Evolutionary conservation across 2,329 filamentous ascomycete species (phyloP).

Genomic region (Zymoseptoria tritici): DNA sequence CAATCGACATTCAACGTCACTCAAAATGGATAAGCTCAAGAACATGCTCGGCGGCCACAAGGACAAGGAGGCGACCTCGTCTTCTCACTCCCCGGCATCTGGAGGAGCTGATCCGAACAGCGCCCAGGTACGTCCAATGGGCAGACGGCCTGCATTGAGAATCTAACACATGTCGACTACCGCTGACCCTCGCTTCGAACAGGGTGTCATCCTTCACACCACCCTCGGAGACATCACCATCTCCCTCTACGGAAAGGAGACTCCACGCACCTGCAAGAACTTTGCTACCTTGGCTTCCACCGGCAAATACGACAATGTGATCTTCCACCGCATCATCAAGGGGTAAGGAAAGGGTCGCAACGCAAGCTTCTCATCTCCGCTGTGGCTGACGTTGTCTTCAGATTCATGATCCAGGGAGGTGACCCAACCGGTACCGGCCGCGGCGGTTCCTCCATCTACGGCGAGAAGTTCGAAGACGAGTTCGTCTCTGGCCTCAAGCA

Average conservation of each 20-base stretch:
- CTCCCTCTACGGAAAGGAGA: constrained; percentile 26
- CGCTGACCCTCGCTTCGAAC: too few relatives aligned
- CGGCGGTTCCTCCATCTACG: constrained; percentile 73
- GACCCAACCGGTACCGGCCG: constrained; percentile 37
- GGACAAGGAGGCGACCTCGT: constrained; percentile 1
- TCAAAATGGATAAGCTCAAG: constrained; percentile 19
- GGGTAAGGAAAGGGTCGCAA: constrained; percentile 33
- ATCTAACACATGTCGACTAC: too few relatives aligned
- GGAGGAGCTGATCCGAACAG: background rate
- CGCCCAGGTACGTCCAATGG: constrained; percentile 1
- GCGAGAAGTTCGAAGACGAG: constrained; percentile 81
- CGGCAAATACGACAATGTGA: constrained; percentile 30
- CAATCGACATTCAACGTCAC: background rate
- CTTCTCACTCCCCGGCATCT: constrained; percentile 1
- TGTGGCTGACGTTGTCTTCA: background rate
- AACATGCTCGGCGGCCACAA: constrained; percentile 16
- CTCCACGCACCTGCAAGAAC: constrained; percentile 30
- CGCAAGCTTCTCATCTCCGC: background rate
- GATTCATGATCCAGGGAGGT: constrained; percentile 80
- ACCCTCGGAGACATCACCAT: constrained; percentile 30
- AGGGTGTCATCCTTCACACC: constrained; percentile 27
- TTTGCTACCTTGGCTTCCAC: constrained; percentile 29
- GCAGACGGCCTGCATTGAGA: too few relatives aligned
- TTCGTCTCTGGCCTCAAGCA: constrained; percentile 72
- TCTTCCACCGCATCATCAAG: constrained; percentile 53